Evolutionary conservation across 352 stramenopile species (phyloP).

Genomic region (Pythium myriotylum): DNA sequence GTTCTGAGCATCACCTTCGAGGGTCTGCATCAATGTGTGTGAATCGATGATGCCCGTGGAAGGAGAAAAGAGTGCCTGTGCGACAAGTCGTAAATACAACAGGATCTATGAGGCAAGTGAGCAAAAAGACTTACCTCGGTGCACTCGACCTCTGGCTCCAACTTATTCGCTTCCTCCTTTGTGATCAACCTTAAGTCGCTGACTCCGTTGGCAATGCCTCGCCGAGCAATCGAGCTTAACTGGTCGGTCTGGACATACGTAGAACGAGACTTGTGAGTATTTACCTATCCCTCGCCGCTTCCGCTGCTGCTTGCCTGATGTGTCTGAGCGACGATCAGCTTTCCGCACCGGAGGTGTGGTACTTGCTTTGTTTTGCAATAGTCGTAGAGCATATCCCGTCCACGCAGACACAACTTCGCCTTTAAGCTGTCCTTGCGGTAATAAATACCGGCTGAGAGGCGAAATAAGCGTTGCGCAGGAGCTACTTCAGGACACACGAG

Average conservation of each 20-base stretch:
- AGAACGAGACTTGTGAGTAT: not conserved
- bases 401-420: constrained; percentile 89
- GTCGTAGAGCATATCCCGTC: constrained; percentile 88
- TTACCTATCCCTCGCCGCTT: too few relatives aligned
- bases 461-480: too few relatives aligned
- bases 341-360: constrained; percentile 87
- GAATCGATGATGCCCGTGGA: constrained; percentile 96
- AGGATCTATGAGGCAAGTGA: not conserved
- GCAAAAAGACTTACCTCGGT: constrained; percentile 28
- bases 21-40: constrained; percentile 88
- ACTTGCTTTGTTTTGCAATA: constrained; percentile 91
- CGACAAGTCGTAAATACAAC: not conserved
- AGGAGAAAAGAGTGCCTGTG: constrained; percentile 89
- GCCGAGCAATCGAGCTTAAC: constrained; percentile 40
- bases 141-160: constrained; percentile 69
- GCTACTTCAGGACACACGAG: too few relatives aligned
- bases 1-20: constrained; percentile 91
- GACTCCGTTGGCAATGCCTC: constrained; percentile 58
- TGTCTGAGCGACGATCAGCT: constrained; percentile 93
- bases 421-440: constrained; percentile 91
- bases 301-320: constrained; percentile 36
- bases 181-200: constrained; percentile 55
- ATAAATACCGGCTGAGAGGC: constrained; percentile 88
- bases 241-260: constrained; percentile 34
- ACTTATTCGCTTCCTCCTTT: constrained; percentile 33